Evolutionary conservation across 139 green algal species (phyloP).

Genomic region (Closterium sp.): DNA sequence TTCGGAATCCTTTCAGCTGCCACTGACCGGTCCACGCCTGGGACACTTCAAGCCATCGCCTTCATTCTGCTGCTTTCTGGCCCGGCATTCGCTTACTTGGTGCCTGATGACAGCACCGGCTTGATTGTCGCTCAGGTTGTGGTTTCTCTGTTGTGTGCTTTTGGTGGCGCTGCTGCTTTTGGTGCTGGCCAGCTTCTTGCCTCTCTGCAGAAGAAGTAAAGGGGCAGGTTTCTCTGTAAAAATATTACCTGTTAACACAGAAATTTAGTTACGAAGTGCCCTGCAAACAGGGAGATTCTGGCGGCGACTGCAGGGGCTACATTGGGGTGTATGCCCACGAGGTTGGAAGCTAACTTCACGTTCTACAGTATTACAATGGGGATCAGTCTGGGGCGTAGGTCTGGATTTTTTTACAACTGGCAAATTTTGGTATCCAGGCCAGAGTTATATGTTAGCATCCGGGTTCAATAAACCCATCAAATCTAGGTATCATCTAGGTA

Average conservation of each 20-base stretch:
- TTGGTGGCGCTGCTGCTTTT: constrained; percentile 36
- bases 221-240: not conserved
- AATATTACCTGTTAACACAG: not conserved
- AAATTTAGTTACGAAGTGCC: too few relatives aligned
- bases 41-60: not conserved
- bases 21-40: constrained; percentile 6
- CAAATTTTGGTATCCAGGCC: too few relatives aligned
- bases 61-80: constrained; percentile 18
- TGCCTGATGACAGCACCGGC: constrained; percentile 27
- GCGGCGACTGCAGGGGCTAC: too few relatives aligned
- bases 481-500: too few relatives aligned
- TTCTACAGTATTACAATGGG: too few relatives aligned
- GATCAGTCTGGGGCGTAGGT: too few relatives aligned
- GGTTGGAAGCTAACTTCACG: too few relatives aligned
- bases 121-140: constrained; percentile 25
- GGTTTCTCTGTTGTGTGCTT: not conserved
- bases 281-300: too few relatives aligned
- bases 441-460: too few relatives aligned
- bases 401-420: too few relatives aligned
- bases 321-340: too few relatives aligned
- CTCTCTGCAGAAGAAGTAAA: constrained; percentile 35
- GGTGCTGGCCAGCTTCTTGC: constrained; percentile 24
- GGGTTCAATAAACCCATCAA: too few relatives aligned
- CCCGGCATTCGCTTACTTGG: constrained; percentile 19
- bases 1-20: constrained; percentile 28